phyloP scores from a whole-genome alignment of 2,329 filamentous ascomycete genomes.

The Epichloe elymi region DNA sequence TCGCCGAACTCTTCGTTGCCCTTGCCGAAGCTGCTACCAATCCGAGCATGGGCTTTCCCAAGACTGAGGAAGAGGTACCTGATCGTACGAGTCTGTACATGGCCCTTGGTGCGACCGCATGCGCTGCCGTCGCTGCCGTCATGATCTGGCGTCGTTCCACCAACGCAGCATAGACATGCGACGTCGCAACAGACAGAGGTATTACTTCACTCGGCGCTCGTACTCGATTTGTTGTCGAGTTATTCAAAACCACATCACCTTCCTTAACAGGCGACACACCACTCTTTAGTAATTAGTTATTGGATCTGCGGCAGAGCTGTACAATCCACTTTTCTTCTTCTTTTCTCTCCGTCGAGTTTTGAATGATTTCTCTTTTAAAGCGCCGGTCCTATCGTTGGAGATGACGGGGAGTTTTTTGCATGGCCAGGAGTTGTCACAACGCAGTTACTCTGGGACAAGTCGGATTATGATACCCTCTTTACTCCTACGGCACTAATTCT shows the following conservation, averaged over 20 bases:
- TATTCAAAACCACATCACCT: not conserved
- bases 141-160: slow-evolving; percentile 52
- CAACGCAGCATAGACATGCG: slow-evolving; percentile 24
- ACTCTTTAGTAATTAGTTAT: slow-evolving; percentile 3
- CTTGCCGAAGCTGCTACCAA: slow-evolving; percentile 87
- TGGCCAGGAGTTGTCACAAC: slow-evolving; percentile 12
- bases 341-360: not conserved
- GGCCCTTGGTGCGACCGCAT: slow-evolving; percentile 60
- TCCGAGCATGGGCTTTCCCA: slow-evolving; percentile 78
- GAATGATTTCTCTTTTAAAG: not conserved
- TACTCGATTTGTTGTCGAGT: not conserved
- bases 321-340: not conserved
- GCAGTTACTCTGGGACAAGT: slow-evolving; percentile 2
- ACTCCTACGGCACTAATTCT: not conserved
- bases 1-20: slow-evolving; percentile 83
- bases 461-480: slow-evolving; percentile 21
- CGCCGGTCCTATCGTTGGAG: not conserved
- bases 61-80: slow-evolving; percentile 71
- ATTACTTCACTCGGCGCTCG: not conserved
- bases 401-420: slow-evolving; percentile 6
- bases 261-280: not conserved
- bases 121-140: slow-evolving; percentile 47
- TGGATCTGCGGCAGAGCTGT: not conserved
- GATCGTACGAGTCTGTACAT: slow-evolving; percentile 81
- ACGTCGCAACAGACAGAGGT: not conserved